These are phyloP conservation scores for Debaryomyces nepalensis DNA, from an alignment of 1,139 yeast genomes.

Conservation along the genomic window DNA sequence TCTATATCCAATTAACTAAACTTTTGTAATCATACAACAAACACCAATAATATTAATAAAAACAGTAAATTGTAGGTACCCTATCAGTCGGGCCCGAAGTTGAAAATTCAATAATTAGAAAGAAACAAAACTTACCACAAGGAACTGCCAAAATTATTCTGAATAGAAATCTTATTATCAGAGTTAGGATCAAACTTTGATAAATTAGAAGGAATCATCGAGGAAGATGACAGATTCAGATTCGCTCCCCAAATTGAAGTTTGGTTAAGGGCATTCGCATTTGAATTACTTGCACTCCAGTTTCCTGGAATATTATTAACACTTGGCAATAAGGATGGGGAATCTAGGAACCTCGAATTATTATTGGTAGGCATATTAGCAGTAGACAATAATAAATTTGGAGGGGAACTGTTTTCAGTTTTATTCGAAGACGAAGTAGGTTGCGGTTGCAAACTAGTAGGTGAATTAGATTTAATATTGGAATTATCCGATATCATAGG, in stretches of 20 bases:
- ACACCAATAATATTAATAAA: neutral
- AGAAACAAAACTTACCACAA: too few relatives aligned
- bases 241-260: conserved; percentile 23
- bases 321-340: conserved; percentile 23
- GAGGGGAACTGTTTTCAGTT: conserved; percentile 29
- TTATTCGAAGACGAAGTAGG: conserved; percentile 11
- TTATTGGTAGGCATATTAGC: conserved; percentile 15
- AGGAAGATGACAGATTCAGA: conserved; percentile 2
- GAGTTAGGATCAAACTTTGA: conserved; percentile 6
- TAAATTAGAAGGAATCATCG: conserved; percentile 1
- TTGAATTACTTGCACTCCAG: conserved; percentile 15
- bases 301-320: conserved; percentile 8
- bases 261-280: conserved; percentile 14
- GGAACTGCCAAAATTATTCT: conserved; percentile 10
- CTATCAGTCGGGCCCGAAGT: too few relatives aligned
- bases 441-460: conserved; percentile 23
- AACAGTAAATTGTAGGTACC: too few relatives aligned
- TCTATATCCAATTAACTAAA: conserved; percentile 1
- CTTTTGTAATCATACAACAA: neutral
- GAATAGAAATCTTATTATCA: conserved; percentile 6
- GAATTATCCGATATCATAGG: conserved; percentile 18
- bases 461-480: conserved; percentile 20
- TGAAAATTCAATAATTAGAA: too few relatives aligned
- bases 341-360: conserved; percentile 21
- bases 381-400: conserved; percentile 29